Conservation (phyloP, 208 protist genomes). For the Angomonas ambiguus region DNA sequence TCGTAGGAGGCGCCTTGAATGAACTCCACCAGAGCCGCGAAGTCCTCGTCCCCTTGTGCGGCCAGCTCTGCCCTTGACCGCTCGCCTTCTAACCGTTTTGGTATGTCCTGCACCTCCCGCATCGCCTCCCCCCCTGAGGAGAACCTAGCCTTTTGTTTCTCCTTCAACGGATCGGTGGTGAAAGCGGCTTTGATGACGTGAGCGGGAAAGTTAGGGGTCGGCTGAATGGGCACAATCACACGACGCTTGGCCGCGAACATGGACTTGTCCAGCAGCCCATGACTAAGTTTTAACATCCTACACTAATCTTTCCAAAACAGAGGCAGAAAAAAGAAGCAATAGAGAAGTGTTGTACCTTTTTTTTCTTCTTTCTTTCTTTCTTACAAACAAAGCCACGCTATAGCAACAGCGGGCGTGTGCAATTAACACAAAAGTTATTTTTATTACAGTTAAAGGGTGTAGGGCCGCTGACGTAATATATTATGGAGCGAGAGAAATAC, state of each 20-base stretch:
- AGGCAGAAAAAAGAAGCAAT: conserved; percentile 10
- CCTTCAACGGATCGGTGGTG: conserved; percentile 87
- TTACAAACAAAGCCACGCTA: no score
- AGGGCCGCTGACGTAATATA: no score
- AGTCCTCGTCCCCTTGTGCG: conserved; percentile 65
- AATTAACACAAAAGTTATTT: no score
- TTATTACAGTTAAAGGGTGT: no score
- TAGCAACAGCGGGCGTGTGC: no score
- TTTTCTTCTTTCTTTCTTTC: no score
- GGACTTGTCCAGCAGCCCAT: conserved; percentile 76
- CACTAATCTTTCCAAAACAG: background rate
- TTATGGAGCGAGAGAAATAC: no score
- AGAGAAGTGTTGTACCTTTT: background rate
- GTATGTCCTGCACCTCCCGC: conserved; percentile 84
- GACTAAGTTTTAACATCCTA: conserved; percentile 2
- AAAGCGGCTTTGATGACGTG: conserved; percentile 85
- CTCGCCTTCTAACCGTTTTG: conserved; percentile 70
- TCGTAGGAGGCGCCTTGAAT: conserved; percentile 87
- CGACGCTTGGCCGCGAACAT: conserved; percentile 90
- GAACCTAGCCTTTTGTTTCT: conserved; percentile 86
- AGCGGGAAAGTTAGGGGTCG: conserved; percentile 71
- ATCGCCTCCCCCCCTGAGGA: conserved; percentile 84
- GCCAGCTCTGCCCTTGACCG: conserved; percentile 62
- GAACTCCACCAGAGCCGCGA: conserved; percentile 84
- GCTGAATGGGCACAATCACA: conserved; percentile 85